Conservation (phyloP, 1,139 yeast genomes). For the Sugiyamaella pinicola region DNA sequence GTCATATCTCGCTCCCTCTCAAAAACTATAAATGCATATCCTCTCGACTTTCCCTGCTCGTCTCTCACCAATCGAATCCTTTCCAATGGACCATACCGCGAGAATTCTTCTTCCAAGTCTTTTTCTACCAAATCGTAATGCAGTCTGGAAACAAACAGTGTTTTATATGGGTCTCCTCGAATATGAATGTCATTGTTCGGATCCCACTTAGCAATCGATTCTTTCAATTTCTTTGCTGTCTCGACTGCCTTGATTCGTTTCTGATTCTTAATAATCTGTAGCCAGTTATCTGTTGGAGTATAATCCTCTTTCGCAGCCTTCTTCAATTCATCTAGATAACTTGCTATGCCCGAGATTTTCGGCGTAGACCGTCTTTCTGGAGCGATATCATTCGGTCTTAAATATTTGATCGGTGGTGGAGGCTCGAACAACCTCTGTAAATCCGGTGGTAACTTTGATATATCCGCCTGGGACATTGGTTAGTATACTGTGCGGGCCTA, state of each 20-base stretch:
- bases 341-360: slow-evolving; percentile 55
- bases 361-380: slow-evolving; percentile 55
- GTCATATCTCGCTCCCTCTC: slow-evolving; percentile 61
- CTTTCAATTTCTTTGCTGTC: slow-evolving; percentile 39
- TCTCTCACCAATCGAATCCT: slow-evolving; percentile 68
- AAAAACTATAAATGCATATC: slow-evolving; percentile 84
- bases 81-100: slow-evolving; percentile 70
- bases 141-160: slow-evolving; percentile 76
- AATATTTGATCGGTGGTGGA: slow-evolving; percentile 62
- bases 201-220: slow-evolving; percentile 52
- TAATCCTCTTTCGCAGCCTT: slow-evolving; percentile 44
- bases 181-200: slow-evolving; percentile 62
- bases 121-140: slow-evolving; percentile 67
- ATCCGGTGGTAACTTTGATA: slow-evolving; percentile 61
- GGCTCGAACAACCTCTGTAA: slow-evolving; percentile 70
- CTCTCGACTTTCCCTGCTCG: slow-evolving; percentile 59
- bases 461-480: slow-evolving; percentile 40
- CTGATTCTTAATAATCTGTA: slow-evolving; percentile 43
- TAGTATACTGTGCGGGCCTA: neutral
- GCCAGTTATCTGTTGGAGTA: slow-evolving; percentile 44
- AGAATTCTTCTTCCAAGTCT: slow-evolving; percentile 65
- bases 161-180: slow-evolving; percentile 72
- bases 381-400: slow-evolving; percentile 58
- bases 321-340: slow-evolving; percentile 43
- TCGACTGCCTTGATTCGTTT: slow-evolving; percentile 40